phyloP scores from a whole-genome alignment of 2,329 filamentous ascomycete species.

The Paraphoma sp. region DNA sequence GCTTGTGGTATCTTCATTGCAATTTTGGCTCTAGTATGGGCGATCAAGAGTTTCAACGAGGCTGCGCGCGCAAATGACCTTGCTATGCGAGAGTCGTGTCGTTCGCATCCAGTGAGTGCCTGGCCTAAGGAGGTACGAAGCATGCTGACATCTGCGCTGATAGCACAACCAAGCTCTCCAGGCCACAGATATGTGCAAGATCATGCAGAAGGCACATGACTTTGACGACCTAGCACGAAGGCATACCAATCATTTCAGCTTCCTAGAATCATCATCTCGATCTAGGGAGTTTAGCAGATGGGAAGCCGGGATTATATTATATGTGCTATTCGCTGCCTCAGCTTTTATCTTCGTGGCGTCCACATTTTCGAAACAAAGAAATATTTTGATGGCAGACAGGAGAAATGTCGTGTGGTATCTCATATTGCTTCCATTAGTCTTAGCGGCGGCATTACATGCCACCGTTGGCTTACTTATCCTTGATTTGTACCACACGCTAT shows the following conservation, averaged over 20 bases:
- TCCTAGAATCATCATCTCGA: not conserved
- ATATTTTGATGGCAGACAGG: too few relatives aligned
- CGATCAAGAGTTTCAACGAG: not conserved
- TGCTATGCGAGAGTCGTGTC: not conserved
- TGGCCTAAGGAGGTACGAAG: not conserved
- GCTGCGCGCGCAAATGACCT: not conserved
- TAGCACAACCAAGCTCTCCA: not conserved
- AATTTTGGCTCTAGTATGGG: not conserved
- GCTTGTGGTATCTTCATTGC: not conserved
- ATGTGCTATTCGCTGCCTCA: not conserved
- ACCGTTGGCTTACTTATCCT: too few relatives aligned
- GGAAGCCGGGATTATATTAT: not conserved
- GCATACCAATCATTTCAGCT: not conserved
- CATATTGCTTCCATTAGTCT: too few relatives aligned
- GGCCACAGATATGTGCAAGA: not conserved
- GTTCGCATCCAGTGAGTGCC: not conserved
- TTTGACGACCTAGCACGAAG: not conserved
- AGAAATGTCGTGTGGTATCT: too few relatives aligned
- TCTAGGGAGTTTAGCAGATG: not conserved
- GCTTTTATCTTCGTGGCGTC: too few relatives aligned
- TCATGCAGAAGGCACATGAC: not conserved
- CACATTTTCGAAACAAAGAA: too few relatives aligned
- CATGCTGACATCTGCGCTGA: not conserved
- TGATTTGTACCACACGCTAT: too few relatives aligned
- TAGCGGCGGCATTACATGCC: too few relatives aligned